These are phyloP conservation scores for Solanum arcanum DNA, from an alignment of 257 asterid species.

Conservation along the genomic window DNA sequence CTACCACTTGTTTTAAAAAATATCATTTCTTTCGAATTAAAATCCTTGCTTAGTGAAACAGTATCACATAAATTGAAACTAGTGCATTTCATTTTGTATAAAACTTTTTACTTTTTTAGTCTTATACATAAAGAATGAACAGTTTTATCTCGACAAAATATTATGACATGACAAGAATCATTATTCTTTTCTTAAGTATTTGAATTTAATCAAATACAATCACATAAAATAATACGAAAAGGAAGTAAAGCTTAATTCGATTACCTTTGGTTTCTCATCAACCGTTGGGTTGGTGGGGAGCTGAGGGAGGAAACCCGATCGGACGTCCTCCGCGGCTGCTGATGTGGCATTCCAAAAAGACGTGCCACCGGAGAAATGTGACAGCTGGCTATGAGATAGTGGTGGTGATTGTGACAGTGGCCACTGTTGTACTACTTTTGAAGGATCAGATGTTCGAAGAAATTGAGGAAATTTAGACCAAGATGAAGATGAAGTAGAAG, in stretches of 20 bases:
- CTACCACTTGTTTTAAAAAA: not conserved
- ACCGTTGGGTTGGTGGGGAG: slow-evolving; percentile 32
- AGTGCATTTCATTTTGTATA: not conserved
- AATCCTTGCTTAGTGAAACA: not conserved
- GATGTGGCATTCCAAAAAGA: slow-evolving; percentile 72
- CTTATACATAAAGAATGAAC: not conserved
- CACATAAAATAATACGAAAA: not conserved
- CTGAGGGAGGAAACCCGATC: slow-evolving; percentile 50
- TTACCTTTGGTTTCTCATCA: slow-evolving; percentile 45
- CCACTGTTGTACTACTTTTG: slow-evolving; percentile 28
- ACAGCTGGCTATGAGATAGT: slow-evolving; percentile 26
- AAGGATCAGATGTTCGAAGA: slow-evolving; percentile 26
- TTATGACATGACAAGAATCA: not conserved
- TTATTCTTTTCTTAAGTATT: too few species aligned
- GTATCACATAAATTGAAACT: not conserved
- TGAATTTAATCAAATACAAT: not conserved
- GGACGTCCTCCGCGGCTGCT: slow-evolving; percentile 24
- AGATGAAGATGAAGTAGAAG: slow-evolving; percentile 28
- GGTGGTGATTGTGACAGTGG: not conserved
- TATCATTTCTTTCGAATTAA: not conserved
- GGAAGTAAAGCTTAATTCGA: not conserved
- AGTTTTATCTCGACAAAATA: not conserved
- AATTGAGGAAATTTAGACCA: slow-evolving; percentile 52
- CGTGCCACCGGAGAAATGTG: slow-evolving; percentile 62
- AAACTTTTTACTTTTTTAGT: not conserved